These are phyloP conservation scores for Globisporangium okanoganense DNA, from an alignment of 352 stramenopile species.

Conservation along the genomic window DNA sequence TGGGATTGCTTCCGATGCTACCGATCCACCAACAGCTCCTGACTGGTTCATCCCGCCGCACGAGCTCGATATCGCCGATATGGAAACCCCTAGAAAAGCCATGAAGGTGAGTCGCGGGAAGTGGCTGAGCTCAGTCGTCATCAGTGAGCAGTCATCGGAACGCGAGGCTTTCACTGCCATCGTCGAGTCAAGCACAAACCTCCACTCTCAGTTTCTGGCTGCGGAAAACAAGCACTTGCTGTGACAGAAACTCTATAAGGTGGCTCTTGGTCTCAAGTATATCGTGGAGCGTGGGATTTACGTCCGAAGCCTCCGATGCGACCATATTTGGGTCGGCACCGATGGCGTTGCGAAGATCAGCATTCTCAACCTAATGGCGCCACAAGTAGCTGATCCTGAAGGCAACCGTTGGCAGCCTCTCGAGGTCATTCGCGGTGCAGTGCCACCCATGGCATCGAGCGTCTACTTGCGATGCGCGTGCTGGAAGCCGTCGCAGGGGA, in stretches of 20 bases:
- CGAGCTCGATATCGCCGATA: neutral
- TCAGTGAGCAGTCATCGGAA: neutral
- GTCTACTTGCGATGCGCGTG: conserved; percentile 7
- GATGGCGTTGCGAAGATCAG: too few species aligned
- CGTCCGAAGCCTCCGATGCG: neutral
- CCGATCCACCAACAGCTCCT: neutral
- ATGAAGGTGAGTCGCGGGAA: neutral
- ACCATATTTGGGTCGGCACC: neutral
- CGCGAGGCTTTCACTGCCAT: neutral
- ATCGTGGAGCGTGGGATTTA: neutral
- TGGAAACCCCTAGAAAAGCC: neutral
- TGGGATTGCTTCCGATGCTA: neutral
- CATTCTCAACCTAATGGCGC: too few species aligned
- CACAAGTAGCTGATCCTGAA: too few species aligned
- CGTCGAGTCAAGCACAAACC: neutral
- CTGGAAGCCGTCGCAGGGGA: neutral
- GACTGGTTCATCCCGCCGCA: neutral
- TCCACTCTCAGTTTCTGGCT: neutral
- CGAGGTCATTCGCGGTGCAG: neutral
- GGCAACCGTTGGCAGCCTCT: conserved; percentile 1
- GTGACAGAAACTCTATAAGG: neutral
- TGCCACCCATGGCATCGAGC: neutral
- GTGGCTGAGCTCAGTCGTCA: neutral
- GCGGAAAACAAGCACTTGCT: neutral
- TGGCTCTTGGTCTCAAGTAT: neutral